Base-by-base conservation (phyloP, 768 basidiomycete species). In the Tricholoma flavovirens region DNA sequence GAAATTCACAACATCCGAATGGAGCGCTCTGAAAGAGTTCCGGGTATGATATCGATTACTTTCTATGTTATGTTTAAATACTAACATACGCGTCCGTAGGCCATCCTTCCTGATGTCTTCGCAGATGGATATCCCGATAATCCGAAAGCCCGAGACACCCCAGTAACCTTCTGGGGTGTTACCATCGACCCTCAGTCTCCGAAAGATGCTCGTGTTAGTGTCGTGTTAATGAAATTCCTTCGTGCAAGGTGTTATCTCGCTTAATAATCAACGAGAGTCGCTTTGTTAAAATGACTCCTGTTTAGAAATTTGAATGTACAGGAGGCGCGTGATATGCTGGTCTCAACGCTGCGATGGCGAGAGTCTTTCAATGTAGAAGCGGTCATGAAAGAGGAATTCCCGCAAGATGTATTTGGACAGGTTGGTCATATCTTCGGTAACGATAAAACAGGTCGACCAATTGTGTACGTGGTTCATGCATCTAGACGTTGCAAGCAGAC, bases 211-310 rank as follows among this genome's bases (percentile, higher is more conserved):
- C 79, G 81, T 7, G 81, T 83, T 56, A 90, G 87, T 63, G 88
- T 92, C 30, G 64, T 92, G 8, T 75, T 93, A 35, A 82, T 91
- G 80, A 91, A 92, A 66, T 93, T 92, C 74, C 71, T 90, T 29
- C 79, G 87, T 55, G 90, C 90, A 4, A 81, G 87, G 87, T 84
- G 62, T 33, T 26, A 21, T 26, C 26, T 21, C 14, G 46, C 32
- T 40, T 32, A 8, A n/a, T 21, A 32, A 9, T 6, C 26, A n/a
- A 40, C 26, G 30, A 24, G 40, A 29, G 14, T 36, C 32, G 1
- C 24, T 32, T 30, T 3, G 17, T n/a, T 49, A 10, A 35, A 49
- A 19, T 9, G 22, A 48, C 15, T n/a, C n/a, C n/a, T 53, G 49
- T 33, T 15, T 42, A 84, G 86, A 62, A 75, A 83, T 53, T 70